These are phyloP conservation scores for Sphagnum fallax DNA, from an alignment of 228 moss, liverwort and hornwort species.

Conservation along the genomic window DNA sequence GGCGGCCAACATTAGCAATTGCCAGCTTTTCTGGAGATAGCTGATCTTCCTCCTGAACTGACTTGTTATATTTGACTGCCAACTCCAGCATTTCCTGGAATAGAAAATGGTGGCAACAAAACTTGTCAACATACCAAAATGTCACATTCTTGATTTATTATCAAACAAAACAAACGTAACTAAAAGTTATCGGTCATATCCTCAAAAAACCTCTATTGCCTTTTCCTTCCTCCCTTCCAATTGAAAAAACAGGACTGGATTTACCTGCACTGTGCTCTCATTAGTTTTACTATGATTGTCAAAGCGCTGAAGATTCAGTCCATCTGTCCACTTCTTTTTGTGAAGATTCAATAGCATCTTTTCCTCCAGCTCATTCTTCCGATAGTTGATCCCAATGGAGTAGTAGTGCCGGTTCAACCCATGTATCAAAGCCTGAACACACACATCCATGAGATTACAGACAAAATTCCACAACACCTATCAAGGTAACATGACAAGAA, in stretches of 20 bases:
- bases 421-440: constrained; percentile 78
- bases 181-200: too few relatives aligned
- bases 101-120: background rate
- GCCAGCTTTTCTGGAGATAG: constrained; percentile 81
- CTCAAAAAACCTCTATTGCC: too few relatives aligned
- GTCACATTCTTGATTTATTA: too few relatives aligned
- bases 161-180: too few relatives aligned
- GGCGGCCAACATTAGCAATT: constrained; percentile 89
- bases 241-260: background rate
- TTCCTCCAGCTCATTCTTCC: constrained; percentile 92
- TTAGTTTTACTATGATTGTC: constrained; percentile 85
- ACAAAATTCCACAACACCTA: too few relatives aligned
- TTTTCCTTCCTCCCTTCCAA: too few relatives aligned
- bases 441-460: background rate
- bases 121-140: too few relatives aligned
- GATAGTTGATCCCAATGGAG: constrained; percentile 89
- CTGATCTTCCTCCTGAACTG: constrained; percentile 93
- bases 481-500: too few relatives aligned
- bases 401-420: constrained; percentile 92
- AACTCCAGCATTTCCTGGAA: constrained; percentile 85
- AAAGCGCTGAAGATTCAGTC: constrained; percentile 78
- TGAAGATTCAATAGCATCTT: constrained; percentile 96
- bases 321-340: constrained; percentile 98
- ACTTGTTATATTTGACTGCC: constrained; percentile 86
- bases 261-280: constrained; percentile 67